Percentiles rank a stretch among this genome's conserved stretches.
Conservation (phyloP, 192 early-diverging fungal species). For the Kickxella alabastrina region DNA sequence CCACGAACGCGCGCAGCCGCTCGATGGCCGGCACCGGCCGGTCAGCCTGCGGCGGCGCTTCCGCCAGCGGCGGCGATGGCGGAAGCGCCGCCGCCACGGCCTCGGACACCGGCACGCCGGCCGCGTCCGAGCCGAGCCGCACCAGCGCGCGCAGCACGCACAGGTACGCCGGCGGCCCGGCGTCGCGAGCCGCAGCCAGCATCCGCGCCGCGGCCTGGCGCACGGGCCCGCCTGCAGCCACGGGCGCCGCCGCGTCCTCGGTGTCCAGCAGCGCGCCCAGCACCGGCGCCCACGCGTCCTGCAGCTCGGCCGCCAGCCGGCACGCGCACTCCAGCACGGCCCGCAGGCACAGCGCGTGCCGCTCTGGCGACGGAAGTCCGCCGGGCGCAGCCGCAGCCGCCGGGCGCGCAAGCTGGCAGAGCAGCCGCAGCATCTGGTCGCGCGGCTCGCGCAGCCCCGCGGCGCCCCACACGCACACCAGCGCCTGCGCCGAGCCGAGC, state of each 20-base stretch:
- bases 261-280: slow-evolving; percentile 85
- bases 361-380: slow-evolving; percentile 30
- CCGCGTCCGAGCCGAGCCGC: slow-evolving; percentile 26
- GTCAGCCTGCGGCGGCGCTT: slow-evolving; percentile 14
- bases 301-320: slow-evolving; percentile 72
- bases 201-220: slow-evolving; percentile 18
- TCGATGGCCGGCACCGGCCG: slow-evolving; percentile 40
- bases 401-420: slow-evolving; percentile 51
- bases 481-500: slow-evolving; percentile 67
- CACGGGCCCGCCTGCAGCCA: slow-evolving; percentile 7
- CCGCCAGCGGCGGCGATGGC: neutral
- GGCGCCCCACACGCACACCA: slow-evolving; percentile 77
- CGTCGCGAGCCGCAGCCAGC: slow-evolving; percentile 8
- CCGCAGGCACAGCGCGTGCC: slow-evolving; percentile 75
- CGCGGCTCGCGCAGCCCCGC: slow-evolving; percentile 73
- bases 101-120: slow-evolving; percentile 6
- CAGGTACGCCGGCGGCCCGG: slow-evolving; percentile 11
- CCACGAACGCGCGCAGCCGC: slow-evolving; percentile 29
- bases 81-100: neutral
- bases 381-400: neutral
- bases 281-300: slow-evolving; percentile 80
- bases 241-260: slow-evolving; percentile 65
- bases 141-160: slow-evolving; percentile 34
- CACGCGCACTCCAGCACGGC: slow-evolving; percentile 67
- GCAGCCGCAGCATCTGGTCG: slow-evolving; percentile 77